Percentiles rank a stretch among this genome's conserved stretches.
These are phyloP conservation scores for Phialophora chinensis DNA, from an alignment of 2,329 filamentous ascomycete species.

Conservation along the genomic window DNA sequence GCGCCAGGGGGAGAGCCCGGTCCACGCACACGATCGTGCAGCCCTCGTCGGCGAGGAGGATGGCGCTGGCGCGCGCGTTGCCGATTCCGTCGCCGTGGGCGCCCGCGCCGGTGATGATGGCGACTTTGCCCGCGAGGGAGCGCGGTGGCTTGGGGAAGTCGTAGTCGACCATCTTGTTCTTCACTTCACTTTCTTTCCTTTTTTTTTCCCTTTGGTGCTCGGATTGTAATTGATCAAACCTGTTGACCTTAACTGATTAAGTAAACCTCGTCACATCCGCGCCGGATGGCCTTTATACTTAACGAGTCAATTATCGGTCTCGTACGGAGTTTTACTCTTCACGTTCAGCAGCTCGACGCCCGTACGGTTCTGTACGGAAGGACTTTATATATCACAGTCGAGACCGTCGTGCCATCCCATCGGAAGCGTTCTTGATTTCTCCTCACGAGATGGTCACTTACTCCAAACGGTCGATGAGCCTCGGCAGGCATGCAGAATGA, in stretches of 20 bases:
- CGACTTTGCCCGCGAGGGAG: slow-evolving; percentile 40
- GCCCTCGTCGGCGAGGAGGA: slow-evolving; percentile 65
- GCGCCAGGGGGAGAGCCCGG: slow-evolving; percentile 56
- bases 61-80: slow-evolving; percentile 64
- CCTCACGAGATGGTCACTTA: slow-evolving; percentile 1
- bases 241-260: neutral
- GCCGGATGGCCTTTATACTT: neutral
- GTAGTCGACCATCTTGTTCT: slow-evolving; percentile 25
- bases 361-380: neutral
- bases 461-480: neutral
- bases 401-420: neutral
- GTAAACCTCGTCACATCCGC: neutral
- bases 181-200: neutral
- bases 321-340: neutral
- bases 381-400: neutral
- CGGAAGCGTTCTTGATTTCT: slow-evolving; percentile 12
- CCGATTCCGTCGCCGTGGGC: slow-evolving; percentile 63
- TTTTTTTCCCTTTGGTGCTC: neutral
- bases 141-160: slow-evolving; percentile 36
- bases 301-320: neutral
- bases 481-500: neutral
- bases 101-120: slow-evolving; percentile 67
- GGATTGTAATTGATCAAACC: too few relatives aligned
- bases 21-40: slow-evolving; percentile 66
- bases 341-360: neutral